These are phyloP conservation scores for Penicillium bovifimosum DNA, from an alignment of 495 filamentous ascomycete genomes.

Conservation along the genomic window DNA sequence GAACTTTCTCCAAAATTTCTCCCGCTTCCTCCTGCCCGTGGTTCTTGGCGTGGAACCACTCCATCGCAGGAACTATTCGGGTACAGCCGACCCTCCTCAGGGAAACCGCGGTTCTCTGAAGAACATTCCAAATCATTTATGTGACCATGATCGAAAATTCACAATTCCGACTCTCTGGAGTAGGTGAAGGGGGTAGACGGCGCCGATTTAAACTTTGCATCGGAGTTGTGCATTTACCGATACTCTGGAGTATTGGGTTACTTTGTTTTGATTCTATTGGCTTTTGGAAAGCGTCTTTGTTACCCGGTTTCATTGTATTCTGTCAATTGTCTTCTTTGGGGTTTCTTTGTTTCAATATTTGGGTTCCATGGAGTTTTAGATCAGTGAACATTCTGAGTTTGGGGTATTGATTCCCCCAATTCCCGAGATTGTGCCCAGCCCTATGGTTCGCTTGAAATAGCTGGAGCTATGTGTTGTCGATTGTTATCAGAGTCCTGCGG, in stretches of 20 bases:
- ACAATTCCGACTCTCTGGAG: slow-evolving; percentile 1
- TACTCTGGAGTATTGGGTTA: slow-evolving; percentile 8
- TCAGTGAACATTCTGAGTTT: neutral
- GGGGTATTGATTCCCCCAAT: neutral
- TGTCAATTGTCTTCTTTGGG: neutral
- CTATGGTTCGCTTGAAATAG: neutral
- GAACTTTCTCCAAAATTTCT: slow-evolving; percentile 2
- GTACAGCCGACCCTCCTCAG: slow-evolving; percentile 11
- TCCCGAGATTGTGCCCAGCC: neutral
- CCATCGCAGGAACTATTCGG: slow-evolving; percentile 19
- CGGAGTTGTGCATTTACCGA: neutral
- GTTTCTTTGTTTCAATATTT: slow-evolving; percentile 2
- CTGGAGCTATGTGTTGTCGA: neutral
- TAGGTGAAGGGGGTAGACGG: neutral
- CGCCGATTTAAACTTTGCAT: slow-evolving; percentile 15
- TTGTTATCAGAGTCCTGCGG: no score
- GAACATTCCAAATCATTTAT: slow-evolving; percentile 9
- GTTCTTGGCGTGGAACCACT: slow-evolving; percentile 9
- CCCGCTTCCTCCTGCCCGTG: slow-evolving; percentile 6
- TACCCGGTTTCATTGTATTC: slow-evolving; percentile 1
- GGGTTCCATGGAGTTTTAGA: neutral
- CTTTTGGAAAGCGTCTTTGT: neutral
- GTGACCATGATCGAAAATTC: slow-evolving; percentile 19
- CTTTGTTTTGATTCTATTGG: neutral
- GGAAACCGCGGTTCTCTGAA: slow-evolving; percentile 6